phyloP scores from a whole-genome alignment of 257 asterid species.

The Catharanthus roseus region DNA sequence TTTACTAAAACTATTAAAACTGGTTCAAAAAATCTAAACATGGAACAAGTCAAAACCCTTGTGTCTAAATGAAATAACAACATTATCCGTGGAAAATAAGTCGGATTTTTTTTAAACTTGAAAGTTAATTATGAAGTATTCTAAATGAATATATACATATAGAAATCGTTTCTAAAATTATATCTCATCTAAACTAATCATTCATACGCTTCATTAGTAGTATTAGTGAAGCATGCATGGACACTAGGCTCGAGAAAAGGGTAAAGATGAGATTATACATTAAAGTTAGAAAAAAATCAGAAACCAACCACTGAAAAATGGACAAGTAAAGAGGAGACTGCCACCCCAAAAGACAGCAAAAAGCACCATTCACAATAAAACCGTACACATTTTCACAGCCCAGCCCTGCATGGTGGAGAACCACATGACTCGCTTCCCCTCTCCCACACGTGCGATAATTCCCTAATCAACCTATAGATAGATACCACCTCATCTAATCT shows the following conservation, averaged over 20 bases:
- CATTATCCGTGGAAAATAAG: background rate
- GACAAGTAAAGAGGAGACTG: slow-evolving; percentile 20
- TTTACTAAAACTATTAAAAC: too few relatives aligned
- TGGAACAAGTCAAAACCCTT: too few relatives aligned
- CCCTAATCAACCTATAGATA: background rate
- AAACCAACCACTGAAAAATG: slow-evolving; percentile 10
- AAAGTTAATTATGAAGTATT: background rate
- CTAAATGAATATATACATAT: too few relatives aligned
- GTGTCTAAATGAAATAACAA: background rate
- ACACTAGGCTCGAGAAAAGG: slow-evolving; percentile 17
- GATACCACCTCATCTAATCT: background rate
- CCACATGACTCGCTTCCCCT: slow-evolving; percentile 42
- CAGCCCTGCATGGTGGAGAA: slow-evolving; percentile 22
- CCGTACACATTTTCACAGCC: slow-evolving; percentile 27
- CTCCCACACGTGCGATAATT: slow-evolving; percentile 24
- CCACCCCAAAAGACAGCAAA: slow-evolving; percentile 28
- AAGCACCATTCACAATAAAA: slow-evolving; percentile 10
- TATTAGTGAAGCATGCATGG: slow-evolving; percentile 26
- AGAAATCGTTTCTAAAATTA: too few relatives aligned
- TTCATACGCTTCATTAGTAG: too few relatives aligned
- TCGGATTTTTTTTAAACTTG: background rate
- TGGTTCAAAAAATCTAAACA: too few relatives aligned
- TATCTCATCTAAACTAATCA: too few relatives aligned
- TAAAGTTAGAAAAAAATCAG: background rate
- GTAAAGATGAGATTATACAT: background rate